Evolutionary conservation across 169 alveolate species (phyloP).

Genomic region (Cryptosporidium viatorum): DNA sequence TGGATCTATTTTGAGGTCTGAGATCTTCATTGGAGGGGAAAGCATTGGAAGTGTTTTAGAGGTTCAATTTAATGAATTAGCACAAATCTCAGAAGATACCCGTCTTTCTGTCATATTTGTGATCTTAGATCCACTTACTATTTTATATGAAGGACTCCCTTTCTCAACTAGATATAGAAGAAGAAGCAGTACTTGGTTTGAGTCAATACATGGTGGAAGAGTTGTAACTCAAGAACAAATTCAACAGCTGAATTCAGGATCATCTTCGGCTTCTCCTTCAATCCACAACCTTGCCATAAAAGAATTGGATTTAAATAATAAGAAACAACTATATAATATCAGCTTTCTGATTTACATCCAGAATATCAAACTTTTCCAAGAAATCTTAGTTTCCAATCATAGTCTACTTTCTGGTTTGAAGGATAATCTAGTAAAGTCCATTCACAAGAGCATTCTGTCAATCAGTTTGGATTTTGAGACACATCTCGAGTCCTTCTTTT

Average conservation of each 20-base stretch:
- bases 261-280: not conserved
- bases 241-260: not conserved
- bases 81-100: constrained; percentile 86
- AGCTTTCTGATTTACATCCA: constrained; percentile 17
- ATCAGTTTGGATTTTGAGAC: constrained; percentile 8
- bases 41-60: constrained; percentile 91
- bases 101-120: constrained; percentile 90
- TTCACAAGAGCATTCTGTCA: not conserved
- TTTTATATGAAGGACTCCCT: constrained; percentile 85
- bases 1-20: constrained; percentile 84
- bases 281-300: not conserved
- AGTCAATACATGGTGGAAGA: constrained; percentile 33
- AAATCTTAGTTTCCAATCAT: constrained; percentile 31
- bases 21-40: constrained; percentile 89
- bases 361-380: constrained; percentile 61
- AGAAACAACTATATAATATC: not conserved
- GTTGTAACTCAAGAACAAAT: constrained; percentile 30
- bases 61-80: constrained; percentile 87
- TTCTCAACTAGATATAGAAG: constrained; percentile 80
- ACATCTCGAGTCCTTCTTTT: not conserved
- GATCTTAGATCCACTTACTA: constrained; percentile 85
- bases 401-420: not conserved
- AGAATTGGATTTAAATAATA: not conserved
- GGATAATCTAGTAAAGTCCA: constrained; percentile 21
- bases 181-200: constrained; percentile 74